Base-by-base conservation (phyloP, 192 early-diverging fungal species). In the Diversispora eburnea region DNA sequence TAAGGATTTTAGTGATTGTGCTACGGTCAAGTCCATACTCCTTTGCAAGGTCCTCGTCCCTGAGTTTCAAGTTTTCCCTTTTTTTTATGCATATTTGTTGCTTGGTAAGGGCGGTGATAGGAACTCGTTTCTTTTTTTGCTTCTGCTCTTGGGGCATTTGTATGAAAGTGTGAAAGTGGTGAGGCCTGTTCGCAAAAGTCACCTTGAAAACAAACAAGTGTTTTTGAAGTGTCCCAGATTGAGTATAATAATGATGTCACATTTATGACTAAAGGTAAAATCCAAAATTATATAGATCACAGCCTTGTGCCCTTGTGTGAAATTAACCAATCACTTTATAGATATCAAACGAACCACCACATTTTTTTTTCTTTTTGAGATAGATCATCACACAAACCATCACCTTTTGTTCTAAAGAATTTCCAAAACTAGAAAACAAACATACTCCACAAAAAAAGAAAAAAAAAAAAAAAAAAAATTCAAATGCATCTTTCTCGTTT, bases 141-240 rank as follows among this genome's bases (percentile, higher is more conserved):
- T 73, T 73, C 46, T 60, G 72, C 60, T 73, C 72, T 73, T 73
- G 72, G 72, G 72, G 72, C 72, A 73, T 73, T 46, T 17, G 43
- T 65, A 33, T 41, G 33, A 62, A 62, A 62, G 60, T 62, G 25
- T 33, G 25, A 33, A 33, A 58, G 6, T 56, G 55, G 19, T 33
- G 57, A 62, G 60, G 33, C 39, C 45, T 64, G 41, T 65, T 65
- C 63, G 63, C 63, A 65, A 65, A 65, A 46, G 63, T 65, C 63
- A 65, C 63, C 63, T 65, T n/a, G 60, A 62, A 60, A 62, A 62
- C 60, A 62, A 62, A 62, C 60, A 62, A 62, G 17, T 62, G 58
- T 60, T 62, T 62, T 62, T 62, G 25, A 15, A 62, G 13, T 41
- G 39, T 62, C 60, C 60, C 60, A 62, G 60, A 62, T 62, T 41